Percentiles rank a stretch among this genome's conserved stretches.
Evolutionary conservation across 352 stramenopile genomes (phyloP).

Genomic region (Phytopythium helicoides): DNA sequence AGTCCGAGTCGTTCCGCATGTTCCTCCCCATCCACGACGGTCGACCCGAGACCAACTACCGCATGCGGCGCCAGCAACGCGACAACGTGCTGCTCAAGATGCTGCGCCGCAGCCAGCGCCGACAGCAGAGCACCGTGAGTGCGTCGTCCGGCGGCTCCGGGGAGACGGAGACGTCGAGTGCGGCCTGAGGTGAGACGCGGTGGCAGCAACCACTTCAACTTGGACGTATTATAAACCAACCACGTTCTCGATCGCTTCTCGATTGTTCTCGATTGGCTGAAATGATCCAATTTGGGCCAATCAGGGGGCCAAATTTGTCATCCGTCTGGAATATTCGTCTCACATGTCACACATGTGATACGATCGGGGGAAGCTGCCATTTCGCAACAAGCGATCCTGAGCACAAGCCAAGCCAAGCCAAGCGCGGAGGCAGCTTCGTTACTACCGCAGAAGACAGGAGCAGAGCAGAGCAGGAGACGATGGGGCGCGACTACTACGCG

Average conservation of each 20-base stretch:
- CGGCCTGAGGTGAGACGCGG: neutral
- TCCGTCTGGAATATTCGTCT: conserved; percentile 1
- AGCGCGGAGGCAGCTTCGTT: too few relatives aligned
- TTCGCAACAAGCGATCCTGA: conserved; percentile 11
- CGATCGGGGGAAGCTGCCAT: neutral
- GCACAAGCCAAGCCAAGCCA: conserved; percentile 3
- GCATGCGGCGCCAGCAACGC: conserved; percentile 24
- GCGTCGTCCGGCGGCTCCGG: conserved; percentile 1
- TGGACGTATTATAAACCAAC: neutral
- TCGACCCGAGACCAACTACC: conserved; percentile 37
- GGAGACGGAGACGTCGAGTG: neutral
- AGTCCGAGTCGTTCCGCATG: conserved; percentile 59
- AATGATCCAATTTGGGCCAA: conserved; percentile 6
- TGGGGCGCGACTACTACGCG: conserved; percentile 88
- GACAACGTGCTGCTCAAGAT: conserved; percentile 62
- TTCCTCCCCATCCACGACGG: conserved; percentile 50
- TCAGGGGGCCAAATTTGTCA: neutral
- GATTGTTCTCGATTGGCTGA: conserved; percentile 10
- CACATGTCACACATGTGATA: neutral
- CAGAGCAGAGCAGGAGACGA: conserved; percentile 19
- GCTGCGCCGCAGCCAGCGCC: conserved; percentile 37
- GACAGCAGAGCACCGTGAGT: conserved; percentile 4
- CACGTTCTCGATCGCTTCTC: neutral
- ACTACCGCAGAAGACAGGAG: conserved; percentile 9
- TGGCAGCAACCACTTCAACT: neutral